Conservation (phyloP, 2,329 filamentous ascomycete species). For the Penicillium decumbens region DNA sequence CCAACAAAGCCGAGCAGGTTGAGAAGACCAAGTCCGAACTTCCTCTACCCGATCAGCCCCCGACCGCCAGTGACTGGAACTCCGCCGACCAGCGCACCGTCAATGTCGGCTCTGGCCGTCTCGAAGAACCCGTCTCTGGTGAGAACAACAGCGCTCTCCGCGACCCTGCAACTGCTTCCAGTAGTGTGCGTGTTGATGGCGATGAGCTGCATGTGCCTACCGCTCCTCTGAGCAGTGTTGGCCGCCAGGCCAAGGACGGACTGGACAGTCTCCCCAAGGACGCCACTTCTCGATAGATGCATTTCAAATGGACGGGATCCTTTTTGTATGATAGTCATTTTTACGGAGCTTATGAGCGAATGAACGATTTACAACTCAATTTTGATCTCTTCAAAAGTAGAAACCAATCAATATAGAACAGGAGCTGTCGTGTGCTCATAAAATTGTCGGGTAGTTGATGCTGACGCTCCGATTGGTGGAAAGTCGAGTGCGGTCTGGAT, state of each 20-base stretch:
- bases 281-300: constrained; percentile 49
- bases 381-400: neutral
- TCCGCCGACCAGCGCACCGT: constrained; percentile 64
- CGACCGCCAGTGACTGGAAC: constrained; percentile 72
- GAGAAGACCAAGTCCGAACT: constrained; percentile 67
- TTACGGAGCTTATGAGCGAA: constrained; percentile 15
- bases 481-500: neutral
- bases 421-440: neutral
- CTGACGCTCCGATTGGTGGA: neutral
- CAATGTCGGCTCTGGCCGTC: constrained; percentile 63
- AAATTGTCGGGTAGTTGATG: neutral
- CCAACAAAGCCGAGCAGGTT: constrained; percentile 60
- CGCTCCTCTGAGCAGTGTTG: constrained; percentile 47
- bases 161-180: constrained; percentile 56
- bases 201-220: constrained; percentile 54
- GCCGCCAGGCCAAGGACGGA: constrained; percentile 58
- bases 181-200: constrained; percentile 47
- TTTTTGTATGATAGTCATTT: constrained; percentile 20
- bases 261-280: constrained; percentile 57
- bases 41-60: constrained; percentile 73
- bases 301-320: constrained; percentile 23
- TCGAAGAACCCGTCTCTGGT: constrained; percentile 50
- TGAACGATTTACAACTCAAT: constrained; percentile 4
- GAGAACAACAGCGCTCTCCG: constrained; percentile 51
- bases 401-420: neutral